A percentile compares a stretch with the other conserved stretches of the same genome.
Evolutionary conservation across 2,329 filamentous ascomycete genomes (phyloP).

Genomic region (Trichoderma sp.): DNA sequence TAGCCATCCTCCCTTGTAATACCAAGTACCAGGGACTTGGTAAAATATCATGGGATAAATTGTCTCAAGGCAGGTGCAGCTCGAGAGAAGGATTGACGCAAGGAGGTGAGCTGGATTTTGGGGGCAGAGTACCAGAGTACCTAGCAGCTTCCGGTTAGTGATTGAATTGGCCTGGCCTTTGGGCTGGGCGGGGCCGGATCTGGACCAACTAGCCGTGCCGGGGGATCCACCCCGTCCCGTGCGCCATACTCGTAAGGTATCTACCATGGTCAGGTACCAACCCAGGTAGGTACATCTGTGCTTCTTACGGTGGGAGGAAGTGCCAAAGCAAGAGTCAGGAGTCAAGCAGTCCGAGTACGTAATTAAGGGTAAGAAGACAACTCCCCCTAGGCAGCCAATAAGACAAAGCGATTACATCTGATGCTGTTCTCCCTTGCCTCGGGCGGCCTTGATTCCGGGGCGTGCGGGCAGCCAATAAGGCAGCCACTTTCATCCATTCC

Average conservation of each 20-base stretch:
- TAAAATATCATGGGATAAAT: background rate
- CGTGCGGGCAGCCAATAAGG: background rate
- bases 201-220: background rate
- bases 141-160: background rate
- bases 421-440: background rate
- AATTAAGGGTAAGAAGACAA: background rate
- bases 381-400: background rate
- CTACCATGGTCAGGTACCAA: too few species aligned
- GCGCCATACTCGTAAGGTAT: background rate
- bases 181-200: background rate
- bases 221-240: background rate
- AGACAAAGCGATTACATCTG: background rate
- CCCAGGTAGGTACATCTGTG: too few species aligned
- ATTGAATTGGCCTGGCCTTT: background rate
- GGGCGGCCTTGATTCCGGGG: background rate
- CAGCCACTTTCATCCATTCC: background rate
- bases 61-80: background rate
- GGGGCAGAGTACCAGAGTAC: background rate
- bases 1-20: background rate
- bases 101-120: background rate
- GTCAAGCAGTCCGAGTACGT: too few species aligned
- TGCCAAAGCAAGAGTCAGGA: too few species aligned
- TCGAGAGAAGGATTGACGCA: background rate
- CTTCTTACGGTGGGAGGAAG: too few species aligned
- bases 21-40: slow-evolving; percentile 6